Conservation (phyloP, 140 eudicot genomes). For the Anethum foeniculum region DNA sequence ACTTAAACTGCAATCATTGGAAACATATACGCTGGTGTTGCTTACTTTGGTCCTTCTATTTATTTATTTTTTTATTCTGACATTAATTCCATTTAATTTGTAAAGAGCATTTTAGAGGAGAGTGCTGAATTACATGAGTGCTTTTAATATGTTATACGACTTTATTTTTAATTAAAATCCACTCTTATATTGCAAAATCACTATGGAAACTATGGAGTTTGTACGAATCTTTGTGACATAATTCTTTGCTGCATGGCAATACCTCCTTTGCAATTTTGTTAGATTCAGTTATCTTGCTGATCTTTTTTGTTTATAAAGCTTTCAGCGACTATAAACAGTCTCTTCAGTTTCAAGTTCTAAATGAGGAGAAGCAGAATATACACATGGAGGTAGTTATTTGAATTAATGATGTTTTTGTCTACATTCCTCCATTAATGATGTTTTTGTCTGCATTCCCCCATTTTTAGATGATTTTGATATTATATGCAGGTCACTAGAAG, state of each 20-base stretch:
- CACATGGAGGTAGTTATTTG: slow-evolving; percentile 64
- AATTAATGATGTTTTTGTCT: neutral
- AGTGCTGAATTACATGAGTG: neutral
- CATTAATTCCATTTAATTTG: neutral
- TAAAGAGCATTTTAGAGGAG: neutral
- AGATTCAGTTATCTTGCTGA: neutral
- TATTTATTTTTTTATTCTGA: too few relatives aligned
- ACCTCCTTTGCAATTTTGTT: neutral
- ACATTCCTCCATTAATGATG: neutral
- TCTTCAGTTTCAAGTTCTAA: slow-evolving; percentile 72
- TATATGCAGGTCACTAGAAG: slow-evolving; percentile 61
- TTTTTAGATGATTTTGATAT: slow-evolving; percentile 6
- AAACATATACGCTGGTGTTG: neutral
- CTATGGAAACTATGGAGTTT: neutral
- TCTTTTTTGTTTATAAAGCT: slow-evolving; percentile 37
- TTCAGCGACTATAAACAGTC: slow-evolving; percentile 86
- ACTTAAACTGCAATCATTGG: neutral
- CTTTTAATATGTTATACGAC: neutral
- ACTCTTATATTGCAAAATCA: neutral
- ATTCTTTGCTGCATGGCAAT: neutral
- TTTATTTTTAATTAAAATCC: neutral
- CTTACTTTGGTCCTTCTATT: neutral
- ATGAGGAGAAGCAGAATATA: slow-evolving; percentile 90
- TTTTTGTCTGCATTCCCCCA: neutral
- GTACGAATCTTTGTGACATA: neutral